Percentiles rank a stretch among this genome's conserved stretches.
Conservation (phyloP, 2,329 filamentous ascomycete species). For the Tolypocladium cylindrosporum region DNA sequence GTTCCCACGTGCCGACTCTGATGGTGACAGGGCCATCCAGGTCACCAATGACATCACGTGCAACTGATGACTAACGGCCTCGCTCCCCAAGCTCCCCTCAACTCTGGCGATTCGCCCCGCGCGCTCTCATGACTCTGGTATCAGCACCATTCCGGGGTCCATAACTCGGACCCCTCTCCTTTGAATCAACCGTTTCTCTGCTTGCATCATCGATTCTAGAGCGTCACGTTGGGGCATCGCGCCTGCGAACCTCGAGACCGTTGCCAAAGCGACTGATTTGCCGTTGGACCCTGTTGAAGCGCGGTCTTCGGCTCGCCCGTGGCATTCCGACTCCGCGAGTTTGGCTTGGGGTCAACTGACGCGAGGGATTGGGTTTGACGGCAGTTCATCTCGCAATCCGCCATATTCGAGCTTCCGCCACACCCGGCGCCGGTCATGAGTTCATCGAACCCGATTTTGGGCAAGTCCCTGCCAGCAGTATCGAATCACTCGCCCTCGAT, state of each 20-base stretch:
- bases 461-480: constrained; percentile 41
- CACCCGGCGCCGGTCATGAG: constrained; percentile 19
- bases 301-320: not conserved
- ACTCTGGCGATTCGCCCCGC: constrained; percentile 22
- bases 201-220: not conserved
- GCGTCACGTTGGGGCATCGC: not conserved
- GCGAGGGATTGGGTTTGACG: not conserved
- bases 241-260: not conserved
- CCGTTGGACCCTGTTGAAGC: not conserved
- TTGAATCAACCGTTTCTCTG: not conserved
- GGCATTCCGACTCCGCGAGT: constrained; percentile 2
- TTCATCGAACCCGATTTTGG: constrained; percentile 22
- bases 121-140: constrained; percentile 19
- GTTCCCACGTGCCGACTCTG: constrained; percentile 5
- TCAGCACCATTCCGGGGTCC: constrained; percentile 22
- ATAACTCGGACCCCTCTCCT: constrained; percentile 19
- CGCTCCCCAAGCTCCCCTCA: not conserved
- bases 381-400: not conserved
- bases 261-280: not conserved
- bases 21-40: constrained; percentile 3
- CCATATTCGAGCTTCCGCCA: not conserved
- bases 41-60: not conserved
- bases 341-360: not conserved
- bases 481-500: constrained; percentile 29
- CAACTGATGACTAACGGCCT: not conserved